Base-by-base conservation (phyloP, 108 stramenopile genomes). In the Nitzschia inconspicua region DNA sequence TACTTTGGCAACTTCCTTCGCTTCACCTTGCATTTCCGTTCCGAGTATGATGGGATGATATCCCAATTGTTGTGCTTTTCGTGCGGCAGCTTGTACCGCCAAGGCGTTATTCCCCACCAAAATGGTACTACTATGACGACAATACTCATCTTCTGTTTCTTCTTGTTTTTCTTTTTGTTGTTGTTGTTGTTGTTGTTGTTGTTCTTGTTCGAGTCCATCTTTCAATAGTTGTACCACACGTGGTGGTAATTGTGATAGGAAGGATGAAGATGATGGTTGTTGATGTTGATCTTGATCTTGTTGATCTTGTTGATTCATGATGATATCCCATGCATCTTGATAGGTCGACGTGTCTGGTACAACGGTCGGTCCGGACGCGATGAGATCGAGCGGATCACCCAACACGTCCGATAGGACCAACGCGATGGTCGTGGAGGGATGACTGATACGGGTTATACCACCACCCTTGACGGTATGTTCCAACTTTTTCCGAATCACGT, bases 321-420 rank as follows among this genome's bases (percentile, higher is more conserved):
- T 82, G 39, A 89, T 60, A 22, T 49, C 20, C 63, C 68, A 76
- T 20, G 84, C 88, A 62, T 85, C 84, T 22, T 61, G 44, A 70
- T 70, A 80, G 31, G 75, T 80, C 36, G 67, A 73, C 23, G 70
- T 70, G 65, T 87, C 88, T 29, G 84, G 82, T 24, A 91, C 89
- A 23, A 54, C 53, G 5, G 91, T 89, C 2, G 91, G 91, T 23
- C 91, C 91, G 59, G 79, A 82, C 14, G 91, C 91, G 63, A 93
- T 93, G 69, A 93, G 70, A 77, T 87, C 86, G 13, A 93, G 57
- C 25, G 88, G 88, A 76, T 93, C 91, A n/a, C 91, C 91, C 37
- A 93, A 72, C n/a, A 93, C 80, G 43, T 72, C 70, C 39, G 68
- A 70, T 69, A 86, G 57, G 2, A 89, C 78, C 28, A 89, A 64